These are phyloP conservation scores for Xylaria polymorpha DNA, from an alignment of 2,329 filamentous ascomycete species.

Conservation along the genomic window DNA sequence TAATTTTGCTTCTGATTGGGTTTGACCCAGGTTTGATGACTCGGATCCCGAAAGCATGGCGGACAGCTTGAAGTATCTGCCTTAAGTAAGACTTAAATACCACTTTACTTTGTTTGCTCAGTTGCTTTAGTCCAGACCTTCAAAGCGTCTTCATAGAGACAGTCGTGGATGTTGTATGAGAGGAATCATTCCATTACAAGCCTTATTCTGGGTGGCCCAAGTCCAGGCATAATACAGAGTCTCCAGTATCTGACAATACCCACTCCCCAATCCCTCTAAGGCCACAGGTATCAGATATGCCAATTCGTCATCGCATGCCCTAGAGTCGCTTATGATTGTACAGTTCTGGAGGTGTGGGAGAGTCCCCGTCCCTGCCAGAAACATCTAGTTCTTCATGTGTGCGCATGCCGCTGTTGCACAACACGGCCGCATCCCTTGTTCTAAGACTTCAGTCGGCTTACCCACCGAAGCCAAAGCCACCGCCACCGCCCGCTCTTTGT, in stretches of 20 bases:
- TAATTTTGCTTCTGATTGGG: slow-evolving; percentile 8
- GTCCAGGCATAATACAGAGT: slow-evolving; percentile 33
- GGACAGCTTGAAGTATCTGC: background rate
- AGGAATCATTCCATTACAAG: slow-evolving; percentile 34
- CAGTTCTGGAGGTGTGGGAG: slow-evolving; percentile 24
- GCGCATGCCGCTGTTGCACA: slow-evolving; percentile 5
- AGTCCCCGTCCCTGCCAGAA: background rate
- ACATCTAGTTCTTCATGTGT: slow-evolving; percentile 20
- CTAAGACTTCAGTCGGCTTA: slow-evolving; percentile 23
- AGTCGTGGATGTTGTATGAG: slow-evolving; percentile 13
- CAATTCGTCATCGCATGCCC: slow-evolving; percentile 31
- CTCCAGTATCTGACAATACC: slow-evolving; percentile 17
- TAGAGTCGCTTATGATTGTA: slow-evolving; percentile 36
- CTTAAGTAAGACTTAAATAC: background rate
- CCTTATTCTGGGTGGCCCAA: slow-evolving; percentile 18
- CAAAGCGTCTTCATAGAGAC: background rate
- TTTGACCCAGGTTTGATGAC: background rate
- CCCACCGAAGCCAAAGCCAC: slow-evolving; percentile 60
- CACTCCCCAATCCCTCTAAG: slow-evolving; percentile 16
- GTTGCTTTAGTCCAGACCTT: background rate
- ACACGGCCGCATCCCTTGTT: background rate
- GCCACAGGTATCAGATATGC: slow-evolving; percentile 20
- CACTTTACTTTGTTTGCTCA: background rate
- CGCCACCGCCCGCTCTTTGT: slow-evolving; percentile 69
- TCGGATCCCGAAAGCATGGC: background rate